Conservation (phyloP, 441 rosid genomes). For the Eruca vesicaria region DNA sequence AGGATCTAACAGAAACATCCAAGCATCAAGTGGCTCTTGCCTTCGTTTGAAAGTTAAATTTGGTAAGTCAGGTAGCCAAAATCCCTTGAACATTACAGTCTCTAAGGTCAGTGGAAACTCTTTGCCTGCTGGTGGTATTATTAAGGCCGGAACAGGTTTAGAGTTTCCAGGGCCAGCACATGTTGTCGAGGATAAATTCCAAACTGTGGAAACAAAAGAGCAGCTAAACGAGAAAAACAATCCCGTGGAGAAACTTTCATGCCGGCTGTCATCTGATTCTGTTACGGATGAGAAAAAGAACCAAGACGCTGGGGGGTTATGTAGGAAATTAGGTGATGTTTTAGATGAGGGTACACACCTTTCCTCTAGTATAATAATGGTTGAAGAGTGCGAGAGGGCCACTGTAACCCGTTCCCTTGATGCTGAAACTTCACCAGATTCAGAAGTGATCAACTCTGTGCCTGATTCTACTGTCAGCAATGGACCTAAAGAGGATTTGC, state of each 20-base stretch:
- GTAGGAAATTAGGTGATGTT: conserved; percentile 46
- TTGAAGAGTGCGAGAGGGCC: conserved; percentile 43
- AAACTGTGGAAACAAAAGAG: conserved; percentile 32
- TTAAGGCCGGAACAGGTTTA: conserved; percentile 33
- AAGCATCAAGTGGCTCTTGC: conserved; percentile 43
- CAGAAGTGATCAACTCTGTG: conserved; percentile 83
- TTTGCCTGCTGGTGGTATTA: conserved; percentile 34
- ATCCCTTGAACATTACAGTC: conserved; percentile 38
- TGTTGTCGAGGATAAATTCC: conserved; percentile 37
- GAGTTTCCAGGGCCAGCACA: conserved; percentile 35
- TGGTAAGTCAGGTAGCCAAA: conserved; percentile 57
- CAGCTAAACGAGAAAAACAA: conserved; percentile 35
- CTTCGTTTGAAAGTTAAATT: conserved; percentile 81
- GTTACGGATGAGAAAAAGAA: conserved; percentile 36
- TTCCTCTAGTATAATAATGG: conserved; percentile 37
- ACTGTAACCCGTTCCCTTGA: conserved; percentile 48
- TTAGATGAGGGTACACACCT: conserved; percentile 38
- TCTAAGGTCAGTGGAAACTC: conserved; percentile 45
- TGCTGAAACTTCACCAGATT: conserved; percentile 97
- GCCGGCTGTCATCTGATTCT: conserved; percentile 34
- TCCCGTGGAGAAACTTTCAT: conserved; percentile 33
- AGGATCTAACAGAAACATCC: conserved; percentile 38
- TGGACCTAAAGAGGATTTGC: conserved; percentile 45
- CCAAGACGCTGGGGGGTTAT: conserved; percentile 33
- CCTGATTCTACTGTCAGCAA: conserved; percentile 56